Base-by-base conservation (phyloP, 2,329 filamentous ascomycete genomes). In the Diaporthe longicolla region DNA sequence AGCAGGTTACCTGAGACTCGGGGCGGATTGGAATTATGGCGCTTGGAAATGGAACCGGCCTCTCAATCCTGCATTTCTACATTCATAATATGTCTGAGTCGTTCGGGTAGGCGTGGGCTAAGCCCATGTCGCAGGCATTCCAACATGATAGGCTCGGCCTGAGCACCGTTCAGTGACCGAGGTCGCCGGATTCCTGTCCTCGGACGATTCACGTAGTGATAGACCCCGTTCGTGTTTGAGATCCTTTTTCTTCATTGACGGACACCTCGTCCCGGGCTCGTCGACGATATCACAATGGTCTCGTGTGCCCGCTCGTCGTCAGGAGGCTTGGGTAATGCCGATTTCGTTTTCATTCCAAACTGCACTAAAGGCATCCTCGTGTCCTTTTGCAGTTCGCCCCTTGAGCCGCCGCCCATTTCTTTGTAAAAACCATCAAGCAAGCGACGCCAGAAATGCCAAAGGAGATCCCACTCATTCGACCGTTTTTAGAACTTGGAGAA, bases 401-500 rank as follows among this genome's bases (percentile, higher is more conserved):
- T 79, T 80, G 78, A 77, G 75, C 79, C 79, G 78, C 79, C 79
- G 76, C 78, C 79, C 79, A 79, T 78, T 78, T 79, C 79, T 79
- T 79, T 78, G 78, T 76, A 78, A 78, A 79, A 80, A 77, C 79
- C 79, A 79, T 78, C 77, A 81, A 81, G 78, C 79, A 80, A 81
- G 77, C 80, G 78, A 78, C 80, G 80, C 80, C 80, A 79, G 78
- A 81, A 79, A 81, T 80, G 79, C 79, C 79, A 80, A 76, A 74
- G 76, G 79, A 80, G 79, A 76, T 73, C 76, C 76, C 77, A 73
- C 45, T 65, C 54, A 48, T 75, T 73, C 73, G 77, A 75, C 76
- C 43, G 81, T 82, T 81, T 83, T 93, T 98, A 99, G 91, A 99
- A 99, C 92, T 99, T 99, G 91, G 87, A 90, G 93, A 99, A 99